Evolutionary conservation across 2,329 filamentous ascomycete species (phyloP).

Genomic region (Trichoderma polysporum): DNA sequence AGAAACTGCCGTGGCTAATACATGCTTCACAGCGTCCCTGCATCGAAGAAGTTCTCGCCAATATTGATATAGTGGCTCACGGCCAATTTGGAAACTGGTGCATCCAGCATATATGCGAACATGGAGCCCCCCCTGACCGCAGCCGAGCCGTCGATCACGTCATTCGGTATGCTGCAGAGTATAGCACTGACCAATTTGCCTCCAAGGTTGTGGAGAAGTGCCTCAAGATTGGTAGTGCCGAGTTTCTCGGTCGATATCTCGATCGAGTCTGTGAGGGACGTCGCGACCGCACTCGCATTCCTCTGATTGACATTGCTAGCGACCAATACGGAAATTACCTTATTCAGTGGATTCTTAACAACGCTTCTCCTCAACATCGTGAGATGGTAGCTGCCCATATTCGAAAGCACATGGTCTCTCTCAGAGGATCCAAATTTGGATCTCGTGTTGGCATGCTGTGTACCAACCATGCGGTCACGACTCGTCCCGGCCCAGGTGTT

Average conservation of each 20-base stretch:
- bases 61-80: conserved; percentile 94
- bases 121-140: conserved; percentile 86
- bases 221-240: conserved; percentile 87
- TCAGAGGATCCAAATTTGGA: conserved; percentile 96
- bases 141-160: conserved; percentile 94
- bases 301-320: conserved; percentile 95
- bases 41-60: conserved; percentile 91
- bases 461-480: conserved; percentile 87
- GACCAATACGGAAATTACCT: conserved; percentile 99
- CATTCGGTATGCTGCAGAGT: conserved; percentile 87
- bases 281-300: conserved; percentile 87
- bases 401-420: conserved; percentile 98
- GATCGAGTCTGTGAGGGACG: conserved; percentile 92
- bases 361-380: conserved; percentile 82
- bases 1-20: conserved; percentile 22
- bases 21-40: conserved; percentile 72
- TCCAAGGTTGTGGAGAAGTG: conserved; percentile 99
- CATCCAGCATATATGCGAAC: conserved; percentile 98
- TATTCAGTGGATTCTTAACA: conserved; percentile 93
- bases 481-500: conserved; percentile 81
- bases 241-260: conserved; percentile 90
- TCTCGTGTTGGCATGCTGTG: conserved; percentile 99
- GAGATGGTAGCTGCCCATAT: conserved; percentile 93
- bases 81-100: conserved; percentile 99
- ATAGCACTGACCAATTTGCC: conserved; percentile 98